phyloP scores from a whole-genome alignment of 257 asterid species.

The Paulownia fortunei region DNA sequence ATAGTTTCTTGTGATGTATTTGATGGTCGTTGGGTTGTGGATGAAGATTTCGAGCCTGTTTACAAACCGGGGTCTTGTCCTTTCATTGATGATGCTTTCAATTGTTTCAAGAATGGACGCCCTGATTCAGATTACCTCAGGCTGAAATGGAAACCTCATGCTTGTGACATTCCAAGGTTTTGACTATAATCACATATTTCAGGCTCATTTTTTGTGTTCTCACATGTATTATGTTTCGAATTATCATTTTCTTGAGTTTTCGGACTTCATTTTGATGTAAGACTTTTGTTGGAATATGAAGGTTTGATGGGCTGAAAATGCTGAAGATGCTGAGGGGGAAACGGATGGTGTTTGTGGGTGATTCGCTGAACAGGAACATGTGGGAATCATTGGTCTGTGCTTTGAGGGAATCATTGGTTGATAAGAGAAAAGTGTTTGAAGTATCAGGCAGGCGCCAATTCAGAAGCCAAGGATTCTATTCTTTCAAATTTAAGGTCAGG shows the following conservation, averaged over 20 bases:
- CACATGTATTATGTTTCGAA: no score
- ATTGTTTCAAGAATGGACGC: conserved; percentile 70
- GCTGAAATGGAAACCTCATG: conserved; percentile 60
- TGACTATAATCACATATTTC: no score
- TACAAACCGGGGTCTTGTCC: conserved; percentile 61
- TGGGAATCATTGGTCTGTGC: conserved; percentile 74
- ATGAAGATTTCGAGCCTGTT: conserved; percentile 38
- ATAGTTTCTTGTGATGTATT: conserved; percentile 49
- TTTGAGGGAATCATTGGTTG: conserved; percentile 44
- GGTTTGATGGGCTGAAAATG: conserved; percentile 66
- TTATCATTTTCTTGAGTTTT: background rate
- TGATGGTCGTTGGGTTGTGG: conserved; percentile 58
- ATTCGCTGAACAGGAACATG: conserved; percentile 73
- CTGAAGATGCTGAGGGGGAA: conserved; percentile 58
- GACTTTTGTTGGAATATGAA: conserved; percentile 5
- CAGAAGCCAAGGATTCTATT: conserved; percentile 54
- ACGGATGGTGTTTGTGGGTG: conserved; percentile 69
- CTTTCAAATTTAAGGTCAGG: conserved; percentile 56
- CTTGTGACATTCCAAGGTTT: conserved; percentile 67
- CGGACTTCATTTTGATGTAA: background rate
- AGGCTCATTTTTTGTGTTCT: no score
- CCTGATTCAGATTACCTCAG: conserved; percentile 51
- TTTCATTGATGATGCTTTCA: conserved; percentile 53
- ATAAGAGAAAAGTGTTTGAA: conserved; percentile 48
- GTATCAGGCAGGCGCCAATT: conserved; percentile 50